Evolutionary conservation across 192 early-diverging fungal species (phyloP).

Genomic region (Jimgerdemannia flammicorona): DNA sequence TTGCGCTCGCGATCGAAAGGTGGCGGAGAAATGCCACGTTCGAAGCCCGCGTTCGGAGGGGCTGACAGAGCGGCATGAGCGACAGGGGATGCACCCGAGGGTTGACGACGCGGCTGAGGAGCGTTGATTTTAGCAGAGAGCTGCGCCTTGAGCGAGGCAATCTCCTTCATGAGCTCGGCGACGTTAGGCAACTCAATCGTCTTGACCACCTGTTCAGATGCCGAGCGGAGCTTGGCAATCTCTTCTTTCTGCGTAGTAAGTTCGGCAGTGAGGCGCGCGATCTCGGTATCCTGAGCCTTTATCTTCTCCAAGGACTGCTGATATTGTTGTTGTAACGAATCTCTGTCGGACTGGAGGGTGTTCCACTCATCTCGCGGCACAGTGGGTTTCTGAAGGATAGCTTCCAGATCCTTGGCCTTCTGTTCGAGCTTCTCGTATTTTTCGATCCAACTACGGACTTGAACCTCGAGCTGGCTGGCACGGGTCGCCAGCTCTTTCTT

Average conservation of each 20-base stretch:
- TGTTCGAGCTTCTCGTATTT: conserved; percentile 64
- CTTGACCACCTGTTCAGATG: conserved; percentile 31
- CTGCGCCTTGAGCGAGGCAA: conserved; percentile 66
- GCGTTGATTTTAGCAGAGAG: conserved; percentile 64
- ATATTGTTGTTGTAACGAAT: conserved; percentile 55
- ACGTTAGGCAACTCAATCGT: conserved; percentile 61
- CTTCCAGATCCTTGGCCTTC: conserved; percentile 47
- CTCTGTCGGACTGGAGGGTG: conserved; percentile 50
- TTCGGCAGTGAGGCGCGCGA: conserved; percentile 52
- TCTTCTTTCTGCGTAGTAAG: conserved; percentile 60
- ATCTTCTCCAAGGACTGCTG: conserved; percentile 55
- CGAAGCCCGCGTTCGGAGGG: background rate
- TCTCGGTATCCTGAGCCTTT: conserved; percentile 59
- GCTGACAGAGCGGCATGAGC: background rate
- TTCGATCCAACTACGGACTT: conserved; percentile 65
- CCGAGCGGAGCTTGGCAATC: conserved; percentile 50
- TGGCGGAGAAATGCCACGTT: background rate
- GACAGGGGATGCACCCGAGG: background rate
- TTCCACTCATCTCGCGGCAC: conserved; percentile 60
- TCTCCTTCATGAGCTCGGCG: conserved; percentile 65
- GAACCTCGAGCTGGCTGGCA: conserved; percentile 57
- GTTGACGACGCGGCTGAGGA: conserved; percentile 19
- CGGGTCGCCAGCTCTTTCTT: conserved; percentile 56
- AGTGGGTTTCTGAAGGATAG: conserved; percentile 46
- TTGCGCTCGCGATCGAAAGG: conserved; percentile 22